Base-by-base conservation (phyloP, 2,329 filamentous ascomycete species). In the Aureobasidium musti region DNA sequence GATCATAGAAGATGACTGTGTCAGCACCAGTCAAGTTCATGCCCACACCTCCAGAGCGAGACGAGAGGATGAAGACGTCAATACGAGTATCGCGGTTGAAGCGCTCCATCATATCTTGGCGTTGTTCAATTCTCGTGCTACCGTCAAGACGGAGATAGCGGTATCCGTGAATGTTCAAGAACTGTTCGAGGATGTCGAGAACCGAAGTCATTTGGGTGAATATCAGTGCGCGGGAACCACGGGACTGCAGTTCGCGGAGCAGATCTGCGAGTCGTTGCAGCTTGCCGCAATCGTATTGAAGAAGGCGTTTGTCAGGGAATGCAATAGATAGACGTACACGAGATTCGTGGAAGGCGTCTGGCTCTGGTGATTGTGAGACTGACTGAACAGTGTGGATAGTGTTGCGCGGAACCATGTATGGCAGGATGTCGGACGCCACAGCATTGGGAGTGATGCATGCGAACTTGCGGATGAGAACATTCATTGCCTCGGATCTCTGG, bases 141-240 rank as follows among this genome's bases (percentile, higher is more conserved):
- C 95, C 95, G 75, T 99, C 95, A 5, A 99, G 86, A 23, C 95
- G 92, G 21, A 99, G 85, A 75, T 99, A 99, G 66, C 96, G 95
- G 80, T 98, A 91, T 0, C 94, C 94, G 73, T 99, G 94, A 60
- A 99, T 97, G 75, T 97, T 98, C 71, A 99, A 86, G 75, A 99
- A 99, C 72, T 95, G 92, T 77, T 99, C 95, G 2, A 99, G 84
- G 65, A 99, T 96, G 76, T 99, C 94, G 21, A 99, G 84, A 53
- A 98, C 95, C 77, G 96, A 97, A 54, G 95, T 98, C 95, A 99
- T 99, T 75, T 99, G 95, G 0, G 96, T 98, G 78, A 99, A 99
- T 76, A 99, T 99, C 60, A 99, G 83, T 11, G 92, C 95, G 8
- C 96, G 91, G 74, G 98, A 95, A 1, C 93, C 92, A 45, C 92